Conservation (phyloP, 2,329 filamentous ascomycete species). For the Grosmannia clavigera region DNA sequence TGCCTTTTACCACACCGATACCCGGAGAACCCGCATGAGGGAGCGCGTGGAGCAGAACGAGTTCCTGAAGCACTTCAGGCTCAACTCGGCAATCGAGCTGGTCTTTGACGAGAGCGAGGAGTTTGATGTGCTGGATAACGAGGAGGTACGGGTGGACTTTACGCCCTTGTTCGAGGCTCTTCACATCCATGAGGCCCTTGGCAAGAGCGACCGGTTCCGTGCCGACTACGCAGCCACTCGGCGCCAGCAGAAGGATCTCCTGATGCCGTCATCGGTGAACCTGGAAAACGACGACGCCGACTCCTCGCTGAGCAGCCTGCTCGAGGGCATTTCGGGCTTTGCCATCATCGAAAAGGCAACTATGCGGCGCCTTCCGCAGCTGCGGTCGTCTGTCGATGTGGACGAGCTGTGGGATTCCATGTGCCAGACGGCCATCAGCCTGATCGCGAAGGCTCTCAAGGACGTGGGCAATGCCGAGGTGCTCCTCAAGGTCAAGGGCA, state of each 20-base stretch:
- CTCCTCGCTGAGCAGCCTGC: constrained; percentile 70
- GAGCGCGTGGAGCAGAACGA: constrained; percentile 65
- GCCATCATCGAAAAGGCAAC: constrained; percentile 93
- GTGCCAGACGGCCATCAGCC: constrained; percentile 73
- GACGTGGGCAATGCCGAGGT: constrained; percentile 80
- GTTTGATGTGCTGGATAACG: constrained; percentile 89
- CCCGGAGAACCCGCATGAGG: constrained; percentile 70
- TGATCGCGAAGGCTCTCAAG: constrained; percentile 68
- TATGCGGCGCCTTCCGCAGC: constrained; percentile 71
- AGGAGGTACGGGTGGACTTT: constrained; percentile 90
- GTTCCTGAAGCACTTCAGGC: constrained; percentile 69
- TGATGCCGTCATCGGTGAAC: constrained; percentile 65
- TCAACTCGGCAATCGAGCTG: constrained; percentile 92
- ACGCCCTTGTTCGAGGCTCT: constrained; percentile 87
- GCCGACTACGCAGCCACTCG: constrained; percentile 86
- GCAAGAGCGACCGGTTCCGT: constrained; percentile 83
- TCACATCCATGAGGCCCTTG: constrained; percentile 91
- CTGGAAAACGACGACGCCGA: constrained; percentile 78
- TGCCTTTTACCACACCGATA: constrained; percentile 89
- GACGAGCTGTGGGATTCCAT: constrained; percentile 98
- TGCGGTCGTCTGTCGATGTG: constrained; percentile 78
- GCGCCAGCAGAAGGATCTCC: constrained; percentile 78
- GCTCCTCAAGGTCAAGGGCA: constrained; percentile 86
- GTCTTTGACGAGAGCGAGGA: constrained; percentile 93
- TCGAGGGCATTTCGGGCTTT: constrained; percentile 92